These are phyloP conservation scores for Fusarium multiceps DNA, from an alignment of 2,329 filamentous ascomycete species.

Conservation along the genomic window DNA sequence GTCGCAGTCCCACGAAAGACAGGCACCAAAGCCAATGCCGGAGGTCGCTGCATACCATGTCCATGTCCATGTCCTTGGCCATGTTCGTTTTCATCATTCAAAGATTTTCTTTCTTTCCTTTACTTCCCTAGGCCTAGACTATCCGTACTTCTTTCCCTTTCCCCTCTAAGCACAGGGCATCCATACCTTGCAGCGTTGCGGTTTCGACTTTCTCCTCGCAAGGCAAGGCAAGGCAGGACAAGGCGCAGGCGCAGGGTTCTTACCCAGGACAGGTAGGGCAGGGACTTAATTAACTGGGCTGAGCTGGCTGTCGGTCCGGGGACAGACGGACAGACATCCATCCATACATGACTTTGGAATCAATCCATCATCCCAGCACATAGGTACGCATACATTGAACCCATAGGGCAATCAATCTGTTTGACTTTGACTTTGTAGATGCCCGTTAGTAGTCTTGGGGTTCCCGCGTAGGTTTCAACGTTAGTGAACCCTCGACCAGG, in stretches of 20 bases:
- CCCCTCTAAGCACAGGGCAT: background rate
- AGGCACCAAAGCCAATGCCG: constrained; percentile 43
- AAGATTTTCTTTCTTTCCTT: background rate
- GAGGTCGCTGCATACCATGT: constrained; percentile 37
- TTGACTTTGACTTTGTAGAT: background rate
- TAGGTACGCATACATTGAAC: background rate
- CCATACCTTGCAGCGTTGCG: constrained; percentile 5
- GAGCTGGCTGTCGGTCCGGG: constrained; percentile 5
- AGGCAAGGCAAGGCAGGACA: background rate
- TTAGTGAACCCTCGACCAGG: background rate
- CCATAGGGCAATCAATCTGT: background rate
- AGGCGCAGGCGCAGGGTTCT: background rate
- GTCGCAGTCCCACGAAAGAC: constrained; percentile 27
- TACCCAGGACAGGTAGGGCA: background rate
- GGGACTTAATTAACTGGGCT: constrained; percentile 4
- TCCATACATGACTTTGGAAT: constrained; percentile 3
- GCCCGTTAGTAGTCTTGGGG: background rate
- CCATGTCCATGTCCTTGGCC: constrained; percentile 10
- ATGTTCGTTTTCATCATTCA: constrained; percentile 21
- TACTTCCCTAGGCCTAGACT: background rate
- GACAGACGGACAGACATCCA: background rate
- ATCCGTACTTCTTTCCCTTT: background rate
- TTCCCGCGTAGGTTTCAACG: background rate
- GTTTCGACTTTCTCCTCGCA: constrained; percentile 7
- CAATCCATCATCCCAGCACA: background rate